Evolutionary conservation across 345 rosid species (phyloP), one percentile per base, ranked within the genome.

Genomic region (Rhodamnia rubescens): DNA sequence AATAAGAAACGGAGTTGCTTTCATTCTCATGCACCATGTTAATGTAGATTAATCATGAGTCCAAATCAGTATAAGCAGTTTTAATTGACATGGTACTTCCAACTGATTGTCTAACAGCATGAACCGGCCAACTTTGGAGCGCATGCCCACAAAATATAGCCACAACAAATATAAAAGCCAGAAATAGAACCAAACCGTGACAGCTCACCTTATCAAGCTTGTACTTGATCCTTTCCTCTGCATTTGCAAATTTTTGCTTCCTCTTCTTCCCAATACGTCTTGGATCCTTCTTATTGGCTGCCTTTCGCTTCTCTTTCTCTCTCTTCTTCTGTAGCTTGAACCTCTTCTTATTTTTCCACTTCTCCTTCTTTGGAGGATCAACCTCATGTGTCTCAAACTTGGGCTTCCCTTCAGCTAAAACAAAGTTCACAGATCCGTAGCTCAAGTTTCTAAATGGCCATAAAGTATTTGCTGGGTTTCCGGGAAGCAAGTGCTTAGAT

Each of bases 371-470:
- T 1, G 99, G 98, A 92, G 99, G 96, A 82, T 93, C 93, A 11
- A 90, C 84, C 85, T 94, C 93, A 51, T 89, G 92, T 5, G 90
- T 94, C 88, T 94, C 97, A 81, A 97, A 95, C 90, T 95, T 94
- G n/a, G 97, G 95, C 89, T 97, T 95, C 85, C 99, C 99, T 80
- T 95, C 85, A 21, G 97, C 93, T 86, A 96, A 92, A 88, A 97
- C 99, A 69, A 97, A 85, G 85, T 88, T 94, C 85, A 97, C 95
- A 0, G 89, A 86, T 42, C 99, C 99, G 74, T 92, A 92, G 84
- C 95, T 94, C 61, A 87, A 90, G 59, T 87, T 87, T 89, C 97
- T 91, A 51, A 51, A 91, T 12, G 69, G 49, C 89, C 92, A 91
- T 1, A 86, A 90, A 78, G 90, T 82, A 74, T 86, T 86, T 44